Percentiles rank a stretch among this genome's conserved stretches.
Evolutionary conservation across 2,329 filamentous ascomycete species (phyloP).

Genomic region (Penicillium fuscoglaucum): DNA sequence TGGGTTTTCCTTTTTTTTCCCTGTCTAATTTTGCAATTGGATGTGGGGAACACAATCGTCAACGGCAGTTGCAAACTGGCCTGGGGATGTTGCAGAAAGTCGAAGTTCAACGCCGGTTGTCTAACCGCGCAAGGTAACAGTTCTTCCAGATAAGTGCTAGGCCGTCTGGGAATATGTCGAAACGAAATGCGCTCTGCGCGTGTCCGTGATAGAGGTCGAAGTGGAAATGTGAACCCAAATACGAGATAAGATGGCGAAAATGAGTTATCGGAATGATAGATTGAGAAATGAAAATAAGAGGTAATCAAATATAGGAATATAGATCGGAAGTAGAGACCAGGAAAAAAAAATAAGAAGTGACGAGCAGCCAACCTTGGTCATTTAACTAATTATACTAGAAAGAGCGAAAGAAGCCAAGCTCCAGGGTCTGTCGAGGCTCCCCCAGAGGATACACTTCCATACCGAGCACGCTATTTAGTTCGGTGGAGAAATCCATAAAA

Average conservation of each 20-base stretch:
- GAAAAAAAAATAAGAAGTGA: constrained; percentile 1
- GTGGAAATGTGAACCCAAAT: not conserved
- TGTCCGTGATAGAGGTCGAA: not conserved
- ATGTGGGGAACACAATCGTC: constrained; percentile 25
- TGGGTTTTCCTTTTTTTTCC: constrained; percentile 1
- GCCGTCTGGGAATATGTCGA: not conserved
- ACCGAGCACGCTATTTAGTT: constrained; percentile 18
- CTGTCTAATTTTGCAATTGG: constrained; percentile 16
- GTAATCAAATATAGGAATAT: constrained; percentile 1
- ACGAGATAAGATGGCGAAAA: constrained; percentile 5
- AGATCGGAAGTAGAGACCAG: constrained; percentile 3
- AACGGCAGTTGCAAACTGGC: constrained; percentile 31
- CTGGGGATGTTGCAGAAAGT: constrained; percentile 24
- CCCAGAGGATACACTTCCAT: constrained; percentile 18
- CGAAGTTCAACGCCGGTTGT: constrained; percentile 12
- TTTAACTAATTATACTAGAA: constrained; percentile 24
- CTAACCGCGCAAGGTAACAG: constrained; percentile 15
- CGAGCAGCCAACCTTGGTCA: constrained; percentile 9
- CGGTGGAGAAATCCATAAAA: constrained; percentile 11
- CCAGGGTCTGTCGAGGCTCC: constrained; percentile 26
- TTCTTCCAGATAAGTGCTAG: constrained; percentile 26
- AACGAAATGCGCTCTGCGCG: constrained; percentile 5
- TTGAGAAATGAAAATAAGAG: not conserved
- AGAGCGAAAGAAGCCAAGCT: constrained; percentile 26
- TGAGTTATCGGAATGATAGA: not conserved